Evolutionary conservation across 192 early-diverging fungal species (phyloP).

Genomic region (Rhizophagus clarus): DNA sequence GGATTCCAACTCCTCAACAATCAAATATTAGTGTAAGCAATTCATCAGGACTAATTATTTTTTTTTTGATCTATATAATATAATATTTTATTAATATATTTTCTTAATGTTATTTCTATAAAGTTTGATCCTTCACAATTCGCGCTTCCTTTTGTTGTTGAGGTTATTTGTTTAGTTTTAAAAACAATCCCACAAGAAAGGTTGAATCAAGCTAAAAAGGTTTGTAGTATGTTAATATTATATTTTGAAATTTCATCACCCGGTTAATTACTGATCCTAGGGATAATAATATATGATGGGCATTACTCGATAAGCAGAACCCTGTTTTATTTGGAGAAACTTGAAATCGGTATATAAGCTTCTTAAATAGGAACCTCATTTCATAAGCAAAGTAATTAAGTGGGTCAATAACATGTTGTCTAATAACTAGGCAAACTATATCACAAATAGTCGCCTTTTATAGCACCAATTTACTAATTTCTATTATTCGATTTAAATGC

Average conservation of each 20-base stretch:
- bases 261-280: not conserved
- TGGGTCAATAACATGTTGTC: not conserved
- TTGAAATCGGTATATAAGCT: not conserved
- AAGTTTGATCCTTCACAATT: constrained; percentile 25
- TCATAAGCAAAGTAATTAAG: not conserved
- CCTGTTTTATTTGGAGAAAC: not conserved
- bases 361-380: no score
- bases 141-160: constrained; percentile 19
- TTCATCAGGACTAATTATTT: not conserved
- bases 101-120: not conserved
- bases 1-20: not conserved
- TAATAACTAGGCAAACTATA: no score
- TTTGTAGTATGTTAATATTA: not conserved
- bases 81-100: not conserved
- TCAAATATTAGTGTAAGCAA: not conserved
- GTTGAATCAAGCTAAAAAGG: constrained; percentile 26
- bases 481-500: not conserved
- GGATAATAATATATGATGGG: not conserved
- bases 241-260: not conserved
- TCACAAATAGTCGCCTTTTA: no score
- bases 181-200: constrained; percentile 20
- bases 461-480: no score
- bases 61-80: not conserved
- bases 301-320: not conserved
- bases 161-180: constrained; percentile 16